Evolutionary conservation across 2,329 filamentous ascomycete genomes (phyloP).

Genomic region (Xylariales sp.): DNA sequence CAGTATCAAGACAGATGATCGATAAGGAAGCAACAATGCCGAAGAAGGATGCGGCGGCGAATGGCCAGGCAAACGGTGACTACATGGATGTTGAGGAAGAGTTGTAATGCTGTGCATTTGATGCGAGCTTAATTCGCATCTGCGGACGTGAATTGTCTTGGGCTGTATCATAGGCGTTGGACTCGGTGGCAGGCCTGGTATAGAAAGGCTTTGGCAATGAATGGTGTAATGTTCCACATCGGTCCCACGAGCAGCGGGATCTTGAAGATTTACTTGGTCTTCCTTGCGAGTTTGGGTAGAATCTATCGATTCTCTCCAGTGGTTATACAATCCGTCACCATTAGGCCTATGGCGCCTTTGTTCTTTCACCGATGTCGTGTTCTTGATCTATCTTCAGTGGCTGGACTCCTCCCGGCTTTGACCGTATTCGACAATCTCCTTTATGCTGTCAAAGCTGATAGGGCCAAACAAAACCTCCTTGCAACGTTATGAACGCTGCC

Average conservation of each 20-base stretch:
- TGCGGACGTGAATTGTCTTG: constrained; percentile 13
- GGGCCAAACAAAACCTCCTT: neutral
- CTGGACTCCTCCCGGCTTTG: too few relatives aligned
- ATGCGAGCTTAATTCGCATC: constrained; percentile 14
- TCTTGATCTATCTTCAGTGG: neutral
- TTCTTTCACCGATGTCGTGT: too few relatives aligned
- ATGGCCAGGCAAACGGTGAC: constrained; percentile 50
- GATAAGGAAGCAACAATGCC: constrained; percentile 97
- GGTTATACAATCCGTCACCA: too few relatives aligned
- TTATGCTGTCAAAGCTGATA: neutral
- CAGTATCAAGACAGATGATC: constrained; percentile 98
- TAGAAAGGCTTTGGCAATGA: constrained; percentile 23
- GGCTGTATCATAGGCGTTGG: constrained; percentile 28
- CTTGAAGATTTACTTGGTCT: too few relatives aligned
- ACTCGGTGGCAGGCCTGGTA: constrained; percentile 21
- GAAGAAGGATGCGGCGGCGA: constrained; percentile 54
- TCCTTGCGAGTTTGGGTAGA: too few relatives aligned
- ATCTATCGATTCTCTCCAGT: too few relatives aligned
- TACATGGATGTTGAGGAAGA: constrained; percentile 70
- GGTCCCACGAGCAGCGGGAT: too few relatives aligned
- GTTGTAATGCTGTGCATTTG: constrained; percentile 17
- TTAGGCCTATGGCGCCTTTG: too few relatives aligned
- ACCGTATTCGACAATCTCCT: too few relatives aligned
- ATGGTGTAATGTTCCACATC: too few relatives aligned
- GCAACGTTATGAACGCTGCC: neutral